Conservation (phyloP, 73 alveolate genomes). For the Tetrahymena borealis region DNA sequence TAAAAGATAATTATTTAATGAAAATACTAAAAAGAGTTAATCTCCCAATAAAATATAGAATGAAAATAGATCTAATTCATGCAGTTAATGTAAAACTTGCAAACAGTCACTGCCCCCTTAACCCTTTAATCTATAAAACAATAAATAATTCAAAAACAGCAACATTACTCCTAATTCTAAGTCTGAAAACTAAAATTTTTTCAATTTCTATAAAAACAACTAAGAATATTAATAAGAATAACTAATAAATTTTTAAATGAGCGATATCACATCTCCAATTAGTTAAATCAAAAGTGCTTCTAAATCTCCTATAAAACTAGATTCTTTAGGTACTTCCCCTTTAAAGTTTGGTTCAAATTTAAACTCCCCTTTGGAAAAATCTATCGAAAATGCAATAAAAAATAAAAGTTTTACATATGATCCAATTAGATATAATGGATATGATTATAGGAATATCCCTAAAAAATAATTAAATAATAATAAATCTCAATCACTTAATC, state of each 20-base stretch:
- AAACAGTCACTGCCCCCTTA: neutral
- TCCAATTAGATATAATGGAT: neutral
- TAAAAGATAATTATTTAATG: neutral
- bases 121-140: too few relatives aligned
- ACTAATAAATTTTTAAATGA: neutral
- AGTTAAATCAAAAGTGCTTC: neutral
- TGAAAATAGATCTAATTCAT: neutral
- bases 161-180: too few relatives aligned
- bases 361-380: neutral
- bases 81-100: neutral
- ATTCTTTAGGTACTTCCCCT: neutral
- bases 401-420: neutral
- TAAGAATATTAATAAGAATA: neutral
- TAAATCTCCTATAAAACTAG: neutral
- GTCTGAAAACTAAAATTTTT: too few relatives aligned
- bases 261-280: neutral
- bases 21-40: neutral
- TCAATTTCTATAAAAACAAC: neutral
- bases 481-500: neutral
- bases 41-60: neutral
- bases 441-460: neutral
- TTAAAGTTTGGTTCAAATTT: neutral
- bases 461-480: neutral
- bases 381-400: neutral
- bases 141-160: too few relatives aligned